Evolutionary conservation across 2,329 filamentous ascomycete genomes (phyloP).

Genomic region (Dactylellina drechsleri): DNA sequence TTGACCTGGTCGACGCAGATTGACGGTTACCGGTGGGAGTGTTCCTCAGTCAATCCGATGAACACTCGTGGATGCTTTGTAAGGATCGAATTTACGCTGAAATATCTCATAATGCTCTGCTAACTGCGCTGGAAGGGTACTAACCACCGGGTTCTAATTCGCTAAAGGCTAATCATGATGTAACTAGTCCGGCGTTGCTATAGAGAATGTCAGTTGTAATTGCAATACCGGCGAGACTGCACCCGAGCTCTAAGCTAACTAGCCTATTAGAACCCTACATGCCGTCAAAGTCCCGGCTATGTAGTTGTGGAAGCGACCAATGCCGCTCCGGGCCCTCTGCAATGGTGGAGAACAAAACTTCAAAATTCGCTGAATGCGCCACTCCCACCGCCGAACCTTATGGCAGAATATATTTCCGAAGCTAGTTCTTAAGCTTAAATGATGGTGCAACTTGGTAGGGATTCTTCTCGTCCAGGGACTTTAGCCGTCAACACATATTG

Average conservation of each 20-base stretch:
- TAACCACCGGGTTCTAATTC: no score
- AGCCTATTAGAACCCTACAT: conserved; percentile 16
- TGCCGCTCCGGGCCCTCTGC: neutral
- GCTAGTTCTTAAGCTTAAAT: conserved; percentile 3
- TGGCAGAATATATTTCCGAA: conserved; percentile 50
- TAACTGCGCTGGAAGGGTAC: no score
- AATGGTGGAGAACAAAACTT: conserved; percentile 24
- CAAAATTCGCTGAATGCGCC: conserved; percentile 30
- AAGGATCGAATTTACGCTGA: no score
- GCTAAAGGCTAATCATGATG: no score
- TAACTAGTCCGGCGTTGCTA: neutral
- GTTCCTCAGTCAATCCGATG: no score
- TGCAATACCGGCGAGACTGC: conserved; percentile 41
- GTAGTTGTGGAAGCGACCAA: conserved; percentile 34
- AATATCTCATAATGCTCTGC: no score
- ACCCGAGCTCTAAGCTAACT: conserved; percentile 42
- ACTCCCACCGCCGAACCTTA: conserved; percentile 46
- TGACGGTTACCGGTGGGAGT: no score
- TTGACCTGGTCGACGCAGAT: no score
- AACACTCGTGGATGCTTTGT: no score
- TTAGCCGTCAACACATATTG: conserved; percentile 50
- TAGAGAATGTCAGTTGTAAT: conserved; percentile 37
- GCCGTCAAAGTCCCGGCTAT: conserved; percentile 1
- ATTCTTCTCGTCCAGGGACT: conserved; percentile 19
- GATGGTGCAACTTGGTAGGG: conserved; percentile 38